Evolutionary conservation across 306 rosid species (phyloP).

Genomic region (Glycine soja): DNA sequence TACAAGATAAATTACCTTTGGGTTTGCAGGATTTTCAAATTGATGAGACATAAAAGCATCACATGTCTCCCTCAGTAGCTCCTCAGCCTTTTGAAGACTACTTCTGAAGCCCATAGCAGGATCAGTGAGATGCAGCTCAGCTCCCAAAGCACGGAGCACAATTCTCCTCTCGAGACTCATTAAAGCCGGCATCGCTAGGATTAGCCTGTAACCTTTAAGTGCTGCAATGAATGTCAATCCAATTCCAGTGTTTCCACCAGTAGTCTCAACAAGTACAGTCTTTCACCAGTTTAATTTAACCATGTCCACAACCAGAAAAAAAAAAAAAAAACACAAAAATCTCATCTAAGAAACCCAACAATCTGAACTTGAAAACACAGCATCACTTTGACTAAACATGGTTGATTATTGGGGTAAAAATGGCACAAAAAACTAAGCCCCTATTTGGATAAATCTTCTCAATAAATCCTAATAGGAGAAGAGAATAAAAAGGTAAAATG

Average conservation of each 20-base stretch:
- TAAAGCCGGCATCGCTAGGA: conserved; percentile 63
- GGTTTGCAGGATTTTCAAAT: conserved; percentile 72
- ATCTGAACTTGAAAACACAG: conserved; percentile 4
- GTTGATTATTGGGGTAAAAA: not conserved
- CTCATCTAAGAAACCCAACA: conserved; percentile 39
- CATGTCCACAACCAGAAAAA: conserved; percentile 33
- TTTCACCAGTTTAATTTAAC: conserved; percentile 37
- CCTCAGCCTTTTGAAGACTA: conserved; percentile 58
- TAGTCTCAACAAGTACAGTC: conserved; percentile 72
- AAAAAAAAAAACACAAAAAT: not conserved
- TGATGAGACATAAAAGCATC: conserved; percentile 60
- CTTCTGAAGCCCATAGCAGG: conserved; percentile 60
- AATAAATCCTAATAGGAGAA: no score
- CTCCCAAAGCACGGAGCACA: conserved; percentile 71
- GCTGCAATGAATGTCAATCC: conserved; percentile 77
- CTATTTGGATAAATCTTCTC: no score
- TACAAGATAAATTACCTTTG: conserved; percentile 24
- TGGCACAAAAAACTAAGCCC: not conserved
- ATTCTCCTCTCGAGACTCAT: conserved; percentile 71
- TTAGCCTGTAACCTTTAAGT: conserved; percentile 67
- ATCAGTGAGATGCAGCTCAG: conserved; percentile 67
- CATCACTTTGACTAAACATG: conserved; percentile 11
- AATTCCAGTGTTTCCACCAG: conserved; percentile 85
- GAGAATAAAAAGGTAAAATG: no score
- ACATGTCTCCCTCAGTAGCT: conserved; percentile 55